Conservation (phyloP, 805 yeast genomes). For the Clavispora vitiphila region DNA sequence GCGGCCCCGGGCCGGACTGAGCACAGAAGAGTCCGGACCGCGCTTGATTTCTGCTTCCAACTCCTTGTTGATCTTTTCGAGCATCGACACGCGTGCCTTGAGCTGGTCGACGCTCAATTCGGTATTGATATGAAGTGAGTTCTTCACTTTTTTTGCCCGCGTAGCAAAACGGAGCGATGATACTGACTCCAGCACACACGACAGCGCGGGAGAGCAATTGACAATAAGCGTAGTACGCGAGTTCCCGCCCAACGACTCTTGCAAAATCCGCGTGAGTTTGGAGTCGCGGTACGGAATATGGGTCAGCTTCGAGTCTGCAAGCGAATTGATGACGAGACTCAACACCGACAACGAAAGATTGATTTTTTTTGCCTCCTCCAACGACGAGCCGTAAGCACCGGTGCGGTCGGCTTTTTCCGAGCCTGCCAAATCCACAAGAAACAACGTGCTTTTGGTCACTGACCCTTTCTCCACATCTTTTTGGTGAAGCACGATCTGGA, state of each 20-base stretch:
- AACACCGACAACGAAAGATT: constrained; percentile 72
- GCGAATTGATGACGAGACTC: constrained; percentile 75
- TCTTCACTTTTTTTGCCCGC: constrained; percentile 64
- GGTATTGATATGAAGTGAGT: constrained; percentile 58
- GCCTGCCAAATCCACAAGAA: constrained; percentile 82
- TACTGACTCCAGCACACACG: constrained; percentile 58
- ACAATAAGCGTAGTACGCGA: constrained; percentile 70
- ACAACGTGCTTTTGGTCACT: constrained; percentile 58
- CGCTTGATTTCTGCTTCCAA: constrained; percentile 36
- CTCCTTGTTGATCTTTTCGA: constrained; percentile 31
- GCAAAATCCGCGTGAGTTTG: constrained; percentile 69
- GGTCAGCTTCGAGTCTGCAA: constrained; percentile 62
- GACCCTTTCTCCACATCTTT: constrained; percentile 51
- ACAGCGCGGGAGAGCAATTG: constrained; percentile 62
- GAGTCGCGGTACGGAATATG: constrained; percentile 78
- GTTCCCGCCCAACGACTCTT: constrained; percentile 79
- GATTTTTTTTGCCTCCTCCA: constrained; percentile 82
- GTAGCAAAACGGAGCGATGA: constrained; percentile 72
- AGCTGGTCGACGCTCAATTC: constrained; percentile 51
- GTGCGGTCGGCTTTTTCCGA: constrained; percentile 76
- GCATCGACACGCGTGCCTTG: constrained; percentile 32
- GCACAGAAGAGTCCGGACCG: background rate
- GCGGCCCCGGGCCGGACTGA: background rate
- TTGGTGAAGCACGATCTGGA: constrained; percentile 65
- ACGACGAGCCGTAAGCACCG: constrained; percentile 67